Evolutionary conservation across 2,329 filamentous ascomycete genomes (phyloP), one percentile per base, ranked within the genome.

Genomic region (Ophiostoma perfectum): DNA sequence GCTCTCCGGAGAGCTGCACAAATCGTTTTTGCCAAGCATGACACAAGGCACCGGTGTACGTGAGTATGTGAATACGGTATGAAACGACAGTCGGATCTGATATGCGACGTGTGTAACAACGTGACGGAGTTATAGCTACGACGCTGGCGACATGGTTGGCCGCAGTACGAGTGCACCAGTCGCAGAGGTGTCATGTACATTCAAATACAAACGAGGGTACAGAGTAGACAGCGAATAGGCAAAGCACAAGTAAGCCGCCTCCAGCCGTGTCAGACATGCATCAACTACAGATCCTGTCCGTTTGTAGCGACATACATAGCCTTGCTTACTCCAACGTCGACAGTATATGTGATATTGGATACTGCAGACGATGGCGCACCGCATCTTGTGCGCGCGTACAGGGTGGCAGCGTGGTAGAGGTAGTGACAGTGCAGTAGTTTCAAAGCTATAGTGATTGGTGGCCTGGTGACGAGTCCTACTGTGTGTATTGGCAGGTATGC

Each of bases 291-390:
- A 9, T 14, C 45, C 2, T 18, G 9, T 1, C 49, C 49, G 4
- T 7, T 36, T 11, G 8, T 55, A 18, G n/a, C 49, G 49, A 55
- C 49, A n/a, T 27, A 27, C 49, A 36, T 27, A n/a, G 47, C 11
- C n/a, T 27, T 12, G 8, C 3, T 9, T 55, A 27, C 7, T 1
- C 18, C 49, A 9, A 55, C 7, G 27, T 27, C 27, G 27, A 27
- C 27, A 27, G 27, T 27, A 55, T 11, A 36, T 55, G 7, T 11
- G 8, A n/a, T 1, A 14, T 27, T 8, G 18, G 49, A 27, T 11
- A 55, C 49, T 55, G 49, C 49, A 55, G 12, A 55, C 49, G 49
- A 55, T 55, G 49, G n/a, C 27, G 49, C n/a, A 55, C 49, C 27
- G n/a, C 49, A 27, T 27, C n/a, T 45, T 55, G 49, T 55, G 49